These are phyloP conservation scores for Clarkia xantiana DNA, from an alignment of 345 rosid genomes.

Conservation along the genomic window DNA sequence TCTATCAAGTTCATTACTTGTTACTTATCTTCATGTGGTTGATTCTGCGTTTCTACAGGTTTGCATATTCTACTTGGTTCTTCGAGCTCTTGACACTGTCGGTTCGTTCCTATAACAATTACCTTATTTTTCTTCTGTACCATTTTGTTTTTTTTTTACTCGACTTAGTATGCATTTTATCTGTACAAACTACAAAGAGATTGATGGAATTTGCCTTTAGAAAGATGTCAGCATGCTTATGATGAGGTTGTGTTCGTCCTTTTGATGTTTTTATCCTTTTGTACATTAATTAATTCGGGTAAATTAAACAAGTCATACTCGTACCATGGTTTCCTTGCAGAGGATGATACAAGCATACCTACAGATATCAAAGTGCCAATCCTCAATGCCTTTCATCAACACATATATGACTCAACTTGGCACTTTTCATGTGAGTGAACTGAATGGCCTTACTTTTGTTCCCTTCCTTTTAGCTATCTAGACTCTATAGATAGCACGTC, in stretches of 20 bases:
- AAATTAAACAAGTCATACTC: too few species aligned
- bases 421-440: constrained; percentile 75
- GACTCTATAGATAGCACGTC: too few species aligned
- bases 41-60: constrained; percentile 35
- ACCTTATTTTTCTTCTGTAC: not conserved
- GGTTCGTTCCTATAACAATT: constrained; percentile 32
- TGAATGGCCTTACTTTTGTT: too few species aligned
- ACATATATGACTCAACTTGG: constrained; percentile 74
- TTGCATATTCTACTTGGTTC: constrained; percentile 85
- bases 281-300: too few species aligned
- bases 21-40: not conserved
- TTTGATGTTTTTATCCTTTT: too few species aligned
- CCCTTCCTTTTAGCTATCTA: too few species aligned
- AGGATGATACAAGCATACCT: constrained; percentile 94
- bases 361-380: constrained; percentile 85
- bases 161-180: not conserved
- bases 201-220: too few species aligned
- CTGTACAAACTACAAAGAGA: too few species aligned
- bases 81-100: constrained; percentile 92
- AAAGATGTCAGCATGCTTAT: too few species aligned
- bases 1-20: not conserved
- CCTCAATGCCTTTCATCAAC: constrained; percentile 56
- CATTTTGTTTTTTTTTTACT: not conserved
- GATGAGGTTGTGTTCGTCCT: too few species aligned
- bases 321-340: constrained; percentile 18